Evolutionary conservation across 2,329 filamentous ascomycete species (phyloP), one percentile per base, ranked within the genome.

Genomic region (Aurifilum marmelostoma): DNA sequence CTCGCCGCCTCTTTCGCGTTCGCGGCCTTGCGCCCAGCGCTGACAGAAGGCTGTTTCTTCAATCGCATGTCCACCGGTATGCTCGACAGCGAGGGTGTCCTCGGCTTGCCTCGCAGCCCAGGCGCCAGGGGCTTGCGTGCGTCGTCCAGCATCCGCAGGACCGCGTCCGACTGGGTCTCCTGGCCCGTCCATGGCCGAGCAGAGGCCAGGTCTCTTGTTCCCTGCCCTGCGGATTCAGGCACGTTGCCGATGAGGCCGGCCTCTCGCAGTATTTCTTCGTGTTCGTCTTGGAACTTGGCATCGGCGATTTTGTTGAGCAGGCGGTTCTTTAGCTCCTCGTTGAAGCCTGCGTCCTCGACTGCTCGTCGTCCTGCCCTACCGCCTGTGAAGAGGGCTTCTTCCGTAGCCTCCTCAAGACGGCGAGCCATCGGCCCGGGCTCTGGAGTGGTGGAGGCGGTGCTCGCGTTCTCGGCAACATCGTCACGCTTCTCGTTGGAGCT

Each of bases 71-170:
- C 86, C 7, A 89, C 82, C 0, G 83, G 80, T 11, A 83, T 79
- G 1, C 64, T 63, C 4, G 59, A 64, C 14, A 79, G 79, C 18
- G 79, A 76, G 0, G 83, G 81, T 0, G 80, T 79, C 59, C 81
- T 80, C 18, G 81, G 78, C 32, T 82, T 82, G 1, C 83, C 83
- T 47, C 87, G 80, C 3, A 85, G 74, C 0, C 79, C 81, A 4
- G 82, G 82, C 18, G 77, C 80, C 63, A 97, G 81, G 0, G 91
- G 92, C 75, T 94, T 93, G 70, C 88, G 88, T 34, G 92, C 87
- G 76, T 97, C 93, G 68, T 92, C 87, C 14, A 96, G 80, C 92
- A 98, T 98, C 41, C 96, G 89, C 63, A 97, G 81, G 29, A 93
- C 89, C 0, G 91, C 86, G 77, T 97, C 94, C 73, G 90, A 87